phyloP scores from a whole-genome alignment of 2,329 filamentous ascomycete genomes.

The Stemphylium vesicarium region DNA sequence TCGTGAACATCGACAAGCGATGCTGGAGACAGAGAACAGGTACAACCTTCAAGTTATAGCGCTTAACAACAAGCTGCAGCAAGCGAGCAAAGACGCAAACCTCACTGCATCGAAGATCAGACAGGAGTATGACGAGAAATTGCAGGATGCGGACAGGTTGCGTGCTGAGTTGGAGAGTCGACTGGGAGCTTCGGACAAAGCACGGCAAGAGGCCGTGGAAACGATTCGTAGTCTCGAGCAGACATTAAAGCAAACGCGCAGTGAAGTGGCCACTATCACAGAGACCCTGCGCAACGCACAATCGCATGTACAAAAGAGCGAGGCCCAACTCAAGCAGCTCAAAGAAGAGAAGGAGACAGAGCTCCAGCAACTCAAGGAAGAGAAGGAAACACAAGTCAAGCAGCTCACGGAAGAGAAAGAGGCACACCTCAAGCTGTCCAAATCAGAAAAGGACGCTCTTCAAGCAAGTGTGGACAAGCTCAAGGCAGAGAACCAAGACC shows the following conservation, averaged over 20 bases:
- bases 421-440: neutral
- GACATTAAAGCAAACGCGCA: slow-evolving; percentile 30
- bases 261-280: slow-evolving; percentile 32
- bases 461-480: slow-evolving; percentile 24
- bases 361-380: slow-evolving; percentile 1
- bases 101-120: slow-evolving; percentile 35
- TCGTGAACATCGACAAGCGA: slow-evolving; percentile 40
- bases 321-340: slow-evolving; percentile 50
- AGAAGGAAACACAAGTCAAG: slow-evolving; percentile 40
- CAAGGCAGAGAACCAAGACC: slow-evolving; percentile 21
- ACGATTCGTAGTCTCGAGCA: slow-evolving; percentile 37
- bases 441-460: slow-evolving; percentile 16
- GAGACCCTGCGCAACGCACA: slow-evolving; percentile 34
- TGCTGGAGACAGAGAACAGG: slow-evolving; percentile 56
- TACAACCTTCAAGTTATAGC: slow-evolving; percentile 51
- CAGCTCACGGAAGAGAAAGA: neutral
- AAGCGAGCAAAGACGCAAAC: slow-evolving; percentile 37
- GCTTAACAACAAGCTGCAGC: slow-evolving; percentile 46
- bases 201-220: slow-evolving; percentile 34
- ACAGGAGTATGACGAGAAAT: slow-evolving; percentile 45
- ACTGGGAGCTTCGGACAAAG: slow-evolving; percentile 33
- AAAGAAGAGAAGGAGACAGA: slow-evolving; percentile 19
- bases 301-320: slow-evolving; percentile 30
- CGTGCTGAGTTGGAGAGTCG: slow-evolving; percentile 37
- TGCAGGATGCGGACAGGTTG: slow-evolving; percentile 33